Base-by-base conservation (phyloP, 2,329 filamentous ascomycete species). In the Phaeoacremonium minimum region DNA sequence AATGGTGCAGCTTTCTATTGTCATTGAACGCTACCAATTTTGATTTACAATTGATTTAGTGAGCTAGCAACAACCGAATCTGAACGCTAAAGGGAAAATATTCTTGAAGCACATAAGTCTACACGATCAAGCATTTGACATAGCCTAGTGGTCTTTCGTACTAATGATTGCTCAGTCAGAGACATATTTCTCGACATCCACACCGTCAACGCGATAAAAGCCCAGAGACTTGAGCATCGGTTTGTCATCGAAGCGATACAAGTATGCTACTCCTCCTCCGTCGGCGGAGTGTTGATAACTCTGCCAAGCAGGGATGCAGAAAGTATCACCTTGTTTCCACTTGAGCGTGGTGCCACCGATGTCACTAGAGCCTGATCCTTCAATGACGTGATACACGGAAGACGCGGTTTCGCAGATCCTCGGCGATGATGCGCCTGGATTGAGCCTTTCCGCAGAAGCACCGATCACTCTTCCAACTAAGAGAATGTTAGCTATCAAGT, bases 231-330 rank as follows among this genome's bases (percentile, higher is more conserved):
- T 62, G 4, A 77, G 52, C 71, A 78, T 75, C 0, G 72, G 72
- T 53, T 66, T 69, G 43, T 78, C 74, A 43, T 75, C 64, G 41
- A 77, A 75, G 1, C 67, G 57, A 41, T 74, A 76, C 18, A 77
- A 42, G 46, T 77, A 77, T 1, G 52, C 53, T 20, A 55, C 46
- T 3, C 39, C 42, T 2, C 38, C 34, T 3, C 37, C 46, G 11
- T 51, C 51, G 2, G 70, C 65, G 36, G 63, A 61, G 44, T 75
- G 71, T 46, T 71, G 60, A 40, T 71, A 73, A 11, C 41, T 48
- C 33, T 72, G 52, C 73, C 74, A 77, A 0, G 71, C 50, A 0
- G 73, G 74, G 11, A 78, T 56, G 42, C 67, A 73, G 40, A 78
- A 77, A 0, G 70, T 77, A 47, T 78, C 74, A 3, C 70, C 66